Evolutionary conservation across 345 rosid species (phyloP).

Genomic region (Abelmoschus esculentus): DNA sequence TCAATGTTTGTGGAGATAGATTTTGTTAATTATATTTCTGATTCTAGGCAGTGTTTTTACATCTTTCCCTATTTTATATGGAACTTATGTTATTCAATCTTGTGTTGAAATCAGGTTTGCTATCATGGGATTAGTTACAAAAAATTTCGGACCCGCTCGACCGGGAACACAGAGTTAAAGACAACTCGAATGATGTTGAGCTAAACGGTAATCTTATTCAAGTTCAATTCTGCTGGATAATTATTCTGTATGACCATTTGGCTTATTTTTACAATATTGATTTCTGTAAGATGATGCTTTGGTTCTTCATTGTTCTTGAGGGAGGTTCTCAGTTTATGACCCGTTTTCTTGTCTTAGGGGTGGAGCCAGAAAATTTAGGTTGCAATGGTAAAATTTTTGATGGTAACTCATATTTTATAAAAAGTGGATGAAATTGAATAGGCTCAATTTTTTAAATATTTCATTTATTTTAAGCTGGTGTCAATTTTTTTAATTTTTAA

Average conservation of each 20-base stretch:
- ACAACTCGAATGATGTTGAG: slow-evolving; percentile 2
- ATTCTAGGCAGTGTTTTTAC: background rate
- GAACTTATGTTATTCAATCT: background rate
- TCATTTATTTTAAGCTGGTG: no score
- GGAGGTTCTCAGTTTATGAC: no score
- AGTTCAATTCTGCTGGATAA: background rate
- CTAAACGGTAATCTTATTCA: background rate
- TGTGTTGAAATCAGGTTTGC: slow-evolving; percentile 65
- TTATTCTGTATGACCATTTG: background rate
- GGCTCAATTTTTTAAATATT: no score
- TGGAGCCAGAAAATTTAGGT: no score
- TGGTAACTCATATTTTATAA: no score
- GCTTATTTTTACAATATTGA: background rate
- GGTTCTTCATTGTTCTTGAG: background rate
- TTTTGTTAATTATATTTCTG: background rate
- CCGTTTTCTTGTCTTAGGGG: no score
- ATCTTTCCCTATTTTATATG: background rate
- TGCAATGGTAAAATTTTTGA: no score
- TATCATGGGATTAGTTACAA: slow-evolving; percentile 92
- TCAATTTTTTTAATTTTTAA: no score
- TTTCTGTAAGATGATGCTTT: background rate
- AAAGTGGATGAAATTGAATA: no score
- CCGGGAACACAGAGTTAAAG: slow-evolving; percentile 43
- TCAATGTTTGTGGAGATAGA: background rate
- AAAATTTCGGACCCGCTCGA: slow-evolving; percentile 79